Percentiles rank a stretch among this genome's conserved stretches.
Conservation (phyloP, 257 asterid species). For the Fraxinus quadrangulata region DNA sequence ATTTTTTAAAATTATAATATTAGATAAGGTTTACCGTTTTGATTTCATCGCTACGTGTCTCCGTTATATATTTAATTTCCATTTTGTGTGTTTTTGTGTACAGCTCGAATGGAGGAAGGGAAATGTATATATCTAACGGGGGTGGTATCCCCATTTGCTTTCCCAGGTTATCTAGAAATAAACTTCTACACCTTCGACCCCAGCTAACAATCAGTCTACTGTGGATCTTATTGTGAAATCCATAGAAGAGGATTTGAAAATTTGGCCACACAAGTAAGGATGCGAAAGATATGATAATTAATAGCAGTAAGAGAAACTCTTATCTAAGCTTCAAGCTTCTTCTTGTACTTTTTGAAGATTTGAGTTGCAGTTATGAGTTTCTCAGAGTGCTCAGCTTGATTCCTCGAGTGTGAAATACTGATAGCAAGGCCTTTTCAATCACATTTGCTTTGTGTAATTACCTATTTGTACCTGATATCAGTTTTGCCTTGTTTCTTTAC, state of each 20-base stretch:
- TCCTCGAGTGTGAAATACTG: constrained; percentile 74
- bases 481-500: constrained; percentile 44
- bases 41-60: no score
- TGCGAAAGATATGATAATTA: constrained; percentile 8
- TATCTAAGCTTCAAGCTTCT: constrained; percentile 15
- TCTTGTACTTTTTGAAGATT: constrained; percentile 52
- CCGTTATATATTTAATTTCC: no score
- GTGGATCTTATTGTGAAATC: constrained; percentile 72
- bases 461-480: constrained; percentile 75
- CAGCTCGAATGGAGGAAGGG: no score
- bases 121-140: neutral
- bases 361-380: constrained; percentile 73
- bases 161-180: constrained; percentile 55
- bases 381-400: constrained; percentile 66
- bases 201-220: constrained; percentile 57
- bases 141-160: constrained; percentile 70
- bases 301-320: constrained; percentile 13
- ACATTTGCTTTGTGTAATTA: constrained; percentile 69
- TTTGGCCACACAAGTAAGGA: constrained; percentile 76
- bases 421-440: constrained; percentile 72
- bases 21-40: no score
- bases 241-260: constrained; percentile 77
- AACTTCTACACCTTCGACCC: constrained; percentile 27
- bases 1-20: no score
- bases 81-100: neutral